Percentiles rank a stretch among this genome's conserved stretches.
These are phyloP conservation scores for Hanseniaspora sp. DNA, from an alignment of 1,139 yeast genomes.

Conservation along the genomic window DNA sequence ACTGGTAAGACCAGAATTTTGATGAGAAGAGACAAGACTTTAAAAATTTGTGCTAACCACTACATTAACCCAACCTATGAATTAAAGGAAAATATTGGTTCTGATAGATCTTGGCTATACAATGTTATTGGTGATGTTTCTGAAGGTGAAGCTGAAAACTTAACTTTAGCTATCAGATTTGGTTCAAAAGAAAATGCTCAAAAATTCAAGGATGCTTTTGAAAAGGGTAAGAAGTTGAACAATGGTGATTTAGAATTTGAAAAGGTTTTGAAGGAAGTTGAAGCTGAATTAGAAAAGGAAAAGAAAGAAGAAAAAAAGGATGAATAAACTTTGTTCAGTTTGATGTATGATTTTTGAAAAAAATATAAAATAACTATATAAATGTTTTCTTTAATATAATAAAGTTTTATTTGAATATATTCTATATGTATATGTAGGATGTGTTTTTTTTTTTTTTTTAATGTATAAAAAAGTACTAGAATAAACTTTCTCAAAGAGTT, in stretches of 20 bases:
- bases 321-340: background rate
- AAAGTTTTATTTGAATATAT: too few species aligned
- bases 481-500: too few species aligned
- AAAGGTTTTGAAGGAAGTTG: constrained; percentile 8
- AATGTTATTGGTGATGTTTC: constrained; percentile 87
- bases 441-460: too few species aligned
- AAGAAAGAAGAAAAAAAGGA: constrained; percentile 13
- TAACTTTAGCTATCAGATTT: constrained; percentile 91
- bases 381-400: background rate
- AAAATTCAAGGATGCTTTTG: constrained; percentile 84
- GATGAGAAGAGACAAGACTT: constrained; percentile 98
- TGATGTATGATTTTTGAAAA: too few species aligned
- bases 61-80: constrained; percentile 73
- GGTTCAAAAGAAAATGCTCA: constrained; percentile 97
- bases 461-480: too few species aligned
- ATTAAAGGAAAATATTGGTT: constrained; percentile 86
- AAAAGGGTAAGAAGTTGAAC: constrained; percentile 61
- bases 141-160: constrained; percentile 94
- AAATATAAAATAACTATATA: background rate
- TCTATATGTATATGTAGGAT: too few species aligned
- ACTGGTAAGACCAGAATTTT: constrained; percentile 74
- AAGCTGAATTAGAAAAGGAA: constrained; percentile 13
- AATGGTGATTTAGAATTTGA: constrained; percentile 25
- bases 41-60: constrained; percentile 96
- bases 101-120: constrained; percentile 98